Evolutionary conservation across 2,329 filamentous ascomycete genomes (phyloP).

Genomic region (Colletotrichum agaves): DNA sequence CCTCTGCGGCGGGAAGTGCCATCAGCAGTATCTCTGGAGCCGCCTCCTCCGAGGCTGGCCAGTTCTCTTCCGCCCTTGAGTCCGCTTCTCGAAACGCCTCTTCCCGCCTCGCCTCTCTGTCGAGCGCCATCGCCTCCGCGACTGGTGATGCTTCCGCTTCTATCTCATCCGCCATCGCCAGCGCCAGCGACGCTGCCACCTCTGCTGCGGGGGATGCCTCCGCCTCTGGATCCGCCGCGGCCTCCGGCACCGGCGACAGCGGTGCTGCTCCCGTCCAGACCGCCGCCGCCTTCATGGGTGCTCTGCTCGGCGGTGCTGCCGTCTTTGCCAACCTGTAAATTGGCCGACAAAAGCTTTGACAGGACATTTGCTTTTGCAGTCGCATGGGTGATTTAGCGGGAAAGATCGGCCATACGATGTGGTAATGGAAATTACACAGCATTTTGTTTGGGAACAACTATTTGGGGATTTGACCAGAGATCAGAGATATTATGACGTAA

Average conservation of each 20-base stretch:
- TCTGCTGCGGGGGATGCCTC: conserved; percentile 37
- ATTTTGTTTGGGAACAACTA: conserved; percentile 29
- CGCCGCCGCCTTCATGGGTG: conserved; percentile 57
- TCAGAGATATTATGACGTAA: conserved; percentile 34
- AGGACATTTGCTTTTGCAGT: not conserved
- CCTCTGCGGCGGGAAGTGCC: conserved; percentile 4
- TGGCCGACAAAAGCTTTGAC: not conserved
- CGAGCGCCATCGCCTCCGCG: conserved; percentile 42
- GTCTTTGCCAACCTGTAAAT: conserved; percentile 57
- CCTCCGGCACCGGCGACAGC: conserved; percentile 37
- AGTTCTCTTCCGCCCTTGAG: conserved; percentile 33
- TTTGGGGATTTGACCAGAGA: conserved; percentile 11
- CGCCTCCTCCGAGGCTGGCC: conserved; percentile 41
- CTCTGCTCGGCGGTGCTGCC: conserved; percentile 59
- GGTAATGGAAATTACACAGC: conserved; percentile 19
- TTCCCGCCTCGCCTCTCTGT: conserved; percentile 40
- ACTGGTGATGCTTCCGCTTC: conserved; percentile 6
- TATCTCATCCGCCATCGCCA: conserved; percentile 37
- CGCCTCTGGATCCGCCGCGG: conserved; percentile 25
- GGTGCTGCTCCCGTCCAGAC: conserved; percentile 49
- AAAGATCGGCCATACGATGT: not conserved
- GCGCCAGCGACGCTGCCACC: not conserved
- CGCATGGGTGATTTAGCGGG: conserved; percentile 8
- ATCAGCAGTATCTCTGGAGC: conserved; percentile 41
- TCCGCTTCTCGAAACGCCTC: conserved; percentile 18